Conservation (phyloP, 1,284 basidiomycete species). For the Sphaerobolus stellatus region DNA sequence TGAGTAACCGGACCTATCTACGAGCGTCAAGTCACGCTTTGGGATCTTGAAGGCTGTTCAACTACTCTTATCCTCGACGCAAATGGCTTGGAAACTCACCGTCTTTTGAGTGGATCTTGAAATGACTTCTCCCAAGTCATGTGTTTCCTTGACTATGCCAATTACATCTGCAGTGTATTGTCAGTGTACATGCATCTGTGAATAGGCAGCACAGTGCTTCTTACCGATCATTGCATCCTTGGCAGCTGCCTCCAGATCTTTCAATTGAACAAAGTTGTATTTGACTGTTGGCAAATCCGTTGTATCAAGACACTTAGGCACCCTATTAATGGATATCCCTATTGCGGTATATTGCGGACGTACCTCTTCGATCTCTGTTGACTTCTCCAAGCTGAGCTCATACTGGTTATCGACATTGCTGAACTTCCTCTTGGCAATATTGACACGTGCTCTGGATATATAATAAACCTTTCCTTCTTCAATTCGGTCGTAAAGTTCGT, state of each 20-base stretch:
- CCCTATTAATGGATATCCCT: background rate
- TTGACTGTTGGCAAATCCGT: constrained; percentile 76
- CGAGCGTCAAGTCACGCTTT: constrained; percentile 87
- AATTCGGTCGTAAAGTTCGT: constrained; percentile 80
- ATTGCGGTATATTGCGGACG: constrained; percentile 14
- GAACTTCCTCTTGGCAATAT: constrained; percentile 98
- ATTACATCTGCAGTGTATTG: constrained; percentile 67
- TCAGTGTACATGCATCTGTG: constrained; percentile 4
- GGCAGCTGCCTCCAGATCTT: constrained; percentile 57
- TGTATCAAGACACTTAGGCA: constrained; percentile 70
- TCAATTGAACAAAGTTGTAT: constrained; percentile 79
- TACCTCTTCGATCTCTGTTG: constrained; percentile 82
- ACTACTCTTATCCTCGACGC: background rate
- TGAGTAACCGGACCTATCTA: constrained; percentile 80
- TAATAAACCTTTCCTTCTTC: constrained; percentile 94
- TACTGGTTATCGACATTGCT: constrained; percentile 91
- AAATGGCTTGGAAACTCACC: constrained; percentile 38
- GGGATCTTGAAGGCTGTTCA: constrained; percentile 51
- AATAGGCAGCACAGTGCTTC: constrained; percentile 25
- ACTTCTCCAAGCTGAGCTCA: constrained; percentile 85
- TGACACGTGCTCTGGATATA: constrained; percentile 87
- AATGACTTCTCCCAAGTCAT: constrained; percentile 66
- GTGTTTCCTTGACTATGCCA: constrained; percentile 80
- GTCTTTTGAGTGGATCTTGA: constrained; percentile 72
- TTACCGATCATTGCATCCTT: constrained; percentile 81